A percentile compares a stretch with the other conserved stretches of the same genome.
Evolutionary conservation across 495 filamentous ascomycete genomes (phyloP).

Genomic region (Neurospora sp.): DNA sequence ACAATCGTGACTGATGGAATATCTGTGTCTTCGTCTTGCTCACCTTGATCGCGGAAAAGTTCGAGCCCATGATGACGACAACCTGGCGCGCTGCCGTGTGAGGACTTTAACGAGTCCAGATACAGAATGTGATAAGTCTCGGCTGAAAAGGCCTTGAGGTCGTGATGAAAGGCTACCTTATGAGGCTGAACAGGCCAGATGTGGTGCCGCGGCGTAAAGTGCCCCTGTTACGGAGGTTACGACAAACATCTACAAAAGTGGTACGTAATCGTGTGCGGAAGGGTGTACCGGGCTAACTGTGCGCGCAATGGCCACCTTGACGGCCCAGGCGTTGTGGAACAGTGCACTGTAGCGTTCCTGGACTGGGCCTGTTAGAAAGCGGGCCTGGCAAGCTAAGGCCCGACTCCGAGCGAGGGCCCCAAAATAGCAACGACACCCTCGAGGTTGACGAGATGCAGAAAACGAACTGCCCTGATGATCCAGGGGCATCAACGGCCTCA

Average conservation of each 20-base stretch:
- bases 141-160: background rate
- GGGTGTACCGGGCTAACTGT: background rate
- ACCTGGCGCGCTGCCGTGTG: background rate
- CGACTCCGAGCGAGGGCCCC: background rate
- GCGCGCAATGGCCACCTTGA: background rate
- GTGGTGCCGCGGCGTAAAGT: background rate
- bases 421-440: background rate
- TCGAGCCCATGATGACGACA: slow-evolving; percentile 24
- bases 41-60: slow-evolving; percentile 39
- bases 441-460: background rate
- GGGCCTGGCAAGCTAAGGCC: background rate
- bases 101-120: background rate
- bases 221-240: background rate
- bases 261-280: background rate
- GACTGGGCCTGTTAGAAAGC: background rate
- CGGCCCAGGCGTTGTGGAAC: background rate
- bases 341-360: background rate
- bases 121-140: background rate
- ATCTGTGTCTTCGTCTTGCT: background rate
- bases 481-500: background rate
- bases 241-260: background rate
- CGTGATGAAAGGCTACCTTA: background rate
- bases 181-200: background rate
- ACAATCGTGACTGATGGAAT: background rate
- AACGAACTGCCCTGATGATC: background rate